Evolutionary conservation across 2,329 filamentous ascomycete genomes (phyloP), one percentile per base, ranked within the genome.

Genomic region (Alternaria sp.): DNA sequence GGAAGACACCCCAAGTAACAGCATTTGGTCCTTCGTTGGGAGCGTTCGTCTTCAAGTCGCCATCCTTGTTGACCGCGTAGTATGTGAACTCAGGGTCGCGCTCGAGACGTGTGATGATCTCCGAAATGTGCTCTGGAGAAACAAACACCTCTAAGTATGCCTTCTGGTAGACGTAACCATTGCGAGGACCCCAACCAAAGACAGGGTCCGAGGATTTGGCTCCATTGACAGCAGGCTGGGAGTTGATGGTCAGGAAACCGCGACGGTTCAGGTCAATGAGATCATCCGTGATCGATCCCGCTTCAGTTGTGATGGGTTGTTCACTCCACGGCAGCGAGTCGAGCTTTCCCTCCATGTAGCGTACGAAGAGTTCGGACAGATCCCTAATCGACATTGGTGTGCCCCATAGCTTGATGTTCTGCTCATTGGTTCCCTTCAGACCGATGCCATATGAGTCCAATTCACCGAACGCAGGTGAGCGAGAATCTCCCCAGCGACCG

Each of bases 1-100:
- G 95, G 84, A 98, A 99, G 32, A 99, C 96, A 81, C 96, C 96
- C 96, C 96, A 99, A 2, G 96, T 99, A 53, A 99, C 92, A n/a
- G 96, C 96, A 74, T 99, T 99, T 40, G 96, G 96, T 6, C 93
- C 92, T 71, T 96, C 93, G 21, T 89, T 88, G 9, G 90, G 89
- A 2, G 93, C 90, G 75, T 99, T 98, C 26, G 93, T 96, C 79
- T 89, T 90, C 59, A 98, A 85, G 61, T 90, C 88, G 26, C 95
- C 94, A 19, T 87, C 85, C 80, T 93, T 94, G 73, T 92, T 96
- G 65, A 97, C 93, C 50, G 93, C 93, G 75, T 98, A 97, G 83
- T 96, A 99, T 0, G 95, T 97, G 76, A 99, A 84, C 69, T 96
- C 91, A 4, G 90, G 87, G 73, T 96, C 88, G 51, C 87, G 84